Evolutionary conservation across 1,284 basidiomycete genomes (phyloP), one percentile per base, ranked within the genome.

Genomic region (Schizophyllum commune): DNA sequence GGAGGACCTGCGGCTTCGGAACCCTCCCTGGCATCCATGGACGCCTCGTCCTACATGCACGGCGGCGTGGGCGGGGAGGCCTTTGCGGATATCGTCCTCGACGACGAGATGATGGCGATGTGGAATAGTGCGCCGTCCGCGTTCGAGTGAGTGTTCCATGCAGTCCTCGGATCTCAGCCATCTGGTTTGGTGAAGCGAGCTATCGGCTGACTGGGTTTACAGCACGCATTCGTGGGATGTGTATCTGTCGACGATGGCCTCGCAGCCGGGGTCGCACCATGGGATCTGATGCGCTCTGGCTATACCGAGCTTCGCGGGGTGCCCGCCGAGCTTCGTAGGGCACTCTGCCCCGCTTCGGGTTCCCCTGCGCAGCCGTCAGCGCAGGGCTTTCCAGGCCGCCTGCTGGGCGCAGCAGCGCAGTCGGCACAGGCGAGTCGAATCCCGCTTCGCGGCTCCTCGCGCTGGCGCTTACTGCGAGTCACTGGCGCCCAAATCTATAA

Each of bases 111-210:
- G 15, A 62, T 65, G 59, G 61, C 63, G 5, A 65, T 65, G 63
- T 65, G 65, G 65, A 58, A 60, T 52, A 56, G 56, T 6, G 58
- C 61, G 2, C 60, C 64, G 4, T 54, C 64, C 7, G 64, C 62
- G 22, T 65, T 65, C 22, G 60, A 65, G 64, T 65, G 52, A 33
- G 64, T 61, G 22, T 39, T 21, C 19, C 1, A 1, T 57, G 7
- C 6, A 34, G 27, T 56, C 55, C 21, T 56, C n/a, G 32, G 32
- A 57, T 19, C 4, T 34, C 39, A 83, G 7, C 13, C 7, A 39
- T 39, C 34, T n/a, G n/a, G n/a, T n/a, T n/a, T n/a, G n/a, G n/a
- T n/a, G n/a, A n/a, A n/a, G n/a, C n/a, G n/a, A n/a, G n/a, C n/a
- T n/a, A n/a, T n/a, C n/a, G n/a, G n/a, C 9, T 47, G 13, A 17